These are phyloP conservation scores for Hypoxylon intermedium DNA, from an alignment of 495 filamentous ascomycete genomes.

Conservation along the genomic window DNA sequence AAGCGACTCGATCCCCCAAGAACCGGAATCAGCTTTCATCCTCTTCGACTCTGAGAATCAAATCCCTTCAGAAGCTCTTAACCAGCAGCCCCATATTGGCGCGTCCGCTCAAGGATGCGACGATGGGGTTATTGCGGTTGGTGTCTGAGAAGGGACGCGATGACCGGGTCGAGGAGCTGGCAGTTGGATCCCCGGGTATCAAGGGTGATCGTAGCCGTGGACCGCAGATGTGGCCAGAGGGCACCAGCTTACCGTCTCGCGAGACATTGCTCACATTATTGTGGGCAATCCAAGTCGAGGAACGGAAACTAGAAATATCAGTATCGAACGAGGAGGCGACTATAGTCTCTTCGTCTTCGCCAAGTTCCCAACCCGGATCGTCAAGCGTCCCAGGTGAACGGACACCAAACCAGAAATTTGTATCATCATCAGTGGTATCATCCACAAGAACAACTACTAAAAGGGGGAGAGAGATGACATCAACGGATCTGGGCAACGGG, in stretches of 20 bases:
- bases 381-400: slow-evolving; percentile 41
- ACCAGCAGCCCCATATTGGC: slow-evolving; percentile 90
- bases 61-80: slow-evolving; percentile 60
- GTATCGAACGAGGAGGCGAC: slow-evolving; percentile 24
- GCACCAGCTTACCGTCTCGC: slow-evolving; percentile 57
- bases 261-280: slow-evolving; percentile 60
- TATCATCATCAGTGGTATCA: slow-evolving; percentile 33
- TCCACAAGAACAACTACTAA: slow-evolving; percentile 13
- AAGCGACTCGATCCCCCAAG: slow-evolving; percentile 43
- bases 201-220: slow-evolving; percentile 50
- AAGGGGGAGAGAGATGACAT: slow-evolving; percentile 25
- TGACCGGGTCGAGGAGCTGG: slow-evolving; percentile 50
- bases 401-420: slow-evolving; percentile 39
- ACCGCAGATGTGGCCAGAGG: slow-evolving; percentile 49
- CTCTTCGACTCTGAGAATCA: slow-evolving; percentile 58
- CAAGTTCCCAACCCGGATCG: slow-evolving; percentile 35
- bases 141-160: slow-evolving; percentile 56
- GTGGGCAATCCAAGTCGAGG: slow-evolving; percentile 59
- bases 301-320: slow-evolving; percentile 45
- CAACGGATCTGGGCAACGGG: slow-evolving; percentile 21
- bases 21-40: slow-evolving; percentile 41
- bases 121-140: slow-evolving; percentile 83
- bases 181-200: slow-evolving; percentile 47
- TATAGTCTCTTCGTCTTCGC: slow-evolving; percentile 30
- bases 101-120: slow-evolving; percentile 91